Base-by-base conservation (phyloP, 2,329 filamentous ascomycete genomes). In the Fusarium clavum region DNA sequence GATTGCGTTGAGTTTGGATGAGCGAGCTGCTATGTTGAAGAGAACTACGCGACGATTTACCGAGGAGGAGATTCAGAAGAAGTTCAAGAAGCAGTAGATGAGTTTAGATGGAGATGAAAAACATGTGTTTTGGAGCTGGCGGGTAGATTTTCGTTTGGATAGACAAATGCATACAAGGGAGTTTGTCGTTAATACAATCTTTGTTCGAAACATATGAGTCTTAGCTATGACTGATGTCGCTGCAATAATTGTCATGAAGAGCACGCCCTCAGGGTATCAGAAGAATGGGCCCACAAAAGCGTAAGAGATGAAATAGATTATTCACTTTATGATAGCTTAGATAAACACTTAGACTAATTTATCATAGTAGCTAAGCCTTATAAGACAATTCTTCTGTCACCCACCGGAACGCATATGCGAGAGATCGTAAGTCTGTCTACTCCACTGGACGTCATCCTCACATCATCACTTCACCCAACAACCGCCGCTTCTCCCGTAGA, bases 1-100 rank as follows among this genome's bases (percentile, higher is more conserved):
- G 81, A 88, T 91, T 43, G 79, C 81, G 8, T 87, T 94, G 86
- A 89, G 83, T 0, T 81, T 90, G 69, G 85, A 90, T 24, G 71
- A 72, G 41, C 53, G 73, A 14, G 49, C 67, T 38, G 65, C 65
- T 25, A 65, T 75, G 40, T 27, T 76, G 25, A 61, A 73, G 51
- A 70, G 61, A n/a, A 69, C 73, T 13, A 75, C 74, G 3, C 67
- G 71, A 24, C 67, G 60, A 27, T 75, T 75, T 47, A 66, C 73
- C 4, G 71, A 75, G 51, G 73, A 75, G 11, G 64, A 75, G 57
- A 75, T 75, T 10, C 63, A 47, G 16, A 64, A 57, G 11, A 75
- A 75, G 63, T 75, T 70, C 29, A 67, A 69, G 57, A 52, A 53
- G 11, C 40, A 61, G 24, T 67, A 41, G 25, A 6, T 25, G 3